Percentiles rank a stretch among this genome's conserved stretches.
Conservation (phyloP, 257 asterid species). For the Anisodus tanguticus region DNA sequence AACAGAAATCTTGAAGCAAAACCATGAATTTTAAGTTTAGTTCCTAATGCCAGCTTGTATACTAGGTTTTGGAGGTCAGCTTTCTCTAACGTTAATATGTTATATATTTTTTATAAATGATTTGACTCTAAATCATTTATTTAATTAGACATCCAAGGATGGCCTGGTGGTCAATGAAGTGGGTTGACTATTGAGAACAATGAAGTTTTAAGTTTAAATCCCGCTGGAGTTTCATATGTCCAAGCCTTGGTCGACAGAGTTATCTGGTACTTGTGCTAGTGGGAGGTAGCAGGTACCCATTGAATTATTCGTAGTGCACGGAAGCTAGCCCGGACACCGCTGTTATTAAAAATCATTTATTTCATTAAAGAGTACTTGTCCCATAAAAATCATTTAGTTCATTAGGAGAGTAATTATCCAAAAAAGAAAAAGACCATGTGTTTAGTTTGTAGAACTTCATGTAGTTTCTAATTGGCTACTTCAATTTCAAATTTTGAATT, state of each 20-base stretch:
- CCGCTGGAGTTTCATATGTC: too few relatives aligned
- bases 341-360: background rate
- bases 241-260: too few relatives aligned
- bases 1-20: conserved; percentile 7
- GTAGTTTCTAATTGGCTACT: background rate
- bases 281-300: too few relatives aligned
- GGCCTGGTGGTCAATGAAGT: too few relatives aligned
- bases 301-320: too few relatives aligned
- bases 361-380: background rate
- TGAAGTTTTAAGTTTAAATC: too few relatives aligned
- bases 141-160: background rate
- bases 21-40: background rate
- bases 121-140: background rate
- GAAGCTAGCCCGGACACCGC: too few relatives aligned
- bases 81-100: background rate
- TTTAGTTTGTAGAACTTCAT: background rate
- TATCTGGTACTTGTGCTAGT: too few relatives aligned
- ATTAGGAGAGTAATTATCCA: background rate
- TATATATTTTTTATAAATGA: background rate
- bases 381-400: background rate
- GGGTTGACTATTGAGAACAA: too few relatives aligned
- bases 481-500: background rate
- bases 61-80: background rate
- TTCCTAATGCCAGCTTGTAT: background rate
- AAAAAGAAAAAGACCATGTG: background rate